Evolutionary conservation across 352 stramenopile genomes (phyloP).

Genomic region (Pythium aphanidermatum): DNA sequence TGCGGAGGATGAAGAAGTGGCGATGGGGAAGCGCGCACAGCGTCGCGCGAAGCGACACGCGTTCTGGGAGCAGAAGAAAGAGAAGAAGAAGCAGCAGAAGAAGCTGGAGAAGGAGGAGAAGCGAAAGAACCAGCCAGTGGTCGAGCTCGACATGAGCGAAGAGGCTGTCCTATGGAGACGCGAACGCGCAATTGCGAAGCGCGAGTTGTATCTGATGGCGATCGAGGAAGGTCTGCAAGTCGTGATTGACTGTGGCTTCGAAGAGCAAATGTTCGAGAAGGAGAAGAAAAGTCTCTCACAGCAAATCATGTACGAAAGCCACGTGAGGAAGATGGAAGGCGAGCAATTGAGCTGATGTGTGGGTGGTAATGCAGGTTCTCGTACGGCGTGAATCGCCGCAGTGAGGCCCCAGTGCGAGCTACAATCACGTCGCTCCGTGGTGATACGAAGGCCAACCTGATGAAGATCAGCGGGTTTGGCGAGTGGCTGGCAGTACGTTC

Average conservation of each 20-base stretch:
- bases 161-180: conserved; percentile 56
- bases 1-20: conserved; percentile 1
- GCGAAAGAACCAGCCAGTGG: conserved; percentile 28
- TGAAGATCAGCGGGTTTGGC: conserved; percentile 90
- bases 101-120: conserved; percentile 32
- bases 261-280: conserved; percentile 89
- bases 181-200: conserved; percentile 61
- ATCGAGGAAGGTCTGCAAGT: conserved; percentile 77
- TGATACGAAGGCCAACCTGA: conserved; percentile 71
- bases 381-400: conserved; percentile 72
- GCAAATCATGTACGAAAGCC: conserved; percentile 90
- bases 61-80: conserved; percentile 77
- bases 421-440: conserved; percentile 68
- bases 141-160: conserved; percentile 75
- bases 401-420: conserved; percentile 40
- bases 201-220: conserved; percentile 69
- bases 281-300: conserved; percentile 92
- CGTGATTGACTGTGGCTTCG: conserved; percentile 94
- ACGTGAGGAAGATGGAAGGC: conserved; percentile 36
- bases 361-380: conserved; percentile 49
- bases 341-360: no score
- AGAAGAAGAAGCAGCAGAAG: conserved; percentile 78
- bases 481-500: conserved; percentile 61
- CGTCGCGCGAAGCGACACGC: conserved; percentile 53
- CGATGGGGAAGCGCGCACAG: conserved; percentile 47